Evolutionary conservation across 306 rosid genomes (phyloP), one percentile per base, ranked within the genome.

Genomic region (Pyrus bretschneideri): DNA sequence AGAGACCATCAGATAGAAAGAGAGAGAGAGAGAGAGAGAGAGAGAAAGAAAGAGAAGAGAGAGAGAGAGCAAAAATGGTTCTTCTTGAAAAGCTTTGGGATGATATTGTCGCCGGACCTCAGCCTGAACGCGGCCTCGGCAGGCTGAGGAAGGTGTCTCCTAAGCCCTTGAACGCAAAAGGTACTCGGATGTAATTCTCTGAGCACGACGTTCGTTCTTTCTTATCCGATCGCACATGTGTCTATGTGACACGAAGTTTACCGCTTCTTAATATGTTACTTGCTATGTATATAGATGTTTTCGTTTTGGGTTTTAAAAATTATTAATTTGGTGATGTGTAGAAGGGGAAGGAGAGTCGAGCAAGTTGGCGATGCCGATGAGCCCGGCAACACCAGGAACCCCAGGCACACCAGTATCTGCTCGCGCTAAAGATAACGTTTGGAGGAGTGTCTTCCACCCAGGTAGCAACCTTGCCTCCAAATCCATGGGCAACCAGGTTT

Each of bases 381-480:
- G 73, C 83, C 92, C 97, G 9, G 45, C 87, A 19, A 85, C 84
- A 22, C 91, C 97, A 5, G 31, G 35, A 3, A 93, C 97, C 1
- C 97, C 97, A 1, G 45, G 51, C 23, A 88, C 97, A 4, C 93
- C 97, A 1, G 6, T 22, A 0, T 80, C 88, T 58, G 91, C 72
- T 19, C 95, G 92, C 46, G 38, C 19, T 13, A 87, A 81, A 67
- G 87, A 90, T 59, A 92, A 92, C 88, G 98, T 96, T 19, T 92
- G 99, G 99, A 90, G 99, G 89, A 96, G 99, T 73, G 99, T 96
- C 73, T 96, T 96, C 87, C 65, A 96, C 72, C 99, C 99, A 0
- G 99, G 99, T 13, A 92, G 98, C 63, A 96, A 96, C 83, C 89
- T 87, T 0, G 97, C 99, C 23, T 88, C 96, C 0, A 92, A 69